These are phyloP conservation scores for Spatholobus suberectus DNA, from an alignment of 306 rosid genomes.

Conservation along the genomic window DNA sequence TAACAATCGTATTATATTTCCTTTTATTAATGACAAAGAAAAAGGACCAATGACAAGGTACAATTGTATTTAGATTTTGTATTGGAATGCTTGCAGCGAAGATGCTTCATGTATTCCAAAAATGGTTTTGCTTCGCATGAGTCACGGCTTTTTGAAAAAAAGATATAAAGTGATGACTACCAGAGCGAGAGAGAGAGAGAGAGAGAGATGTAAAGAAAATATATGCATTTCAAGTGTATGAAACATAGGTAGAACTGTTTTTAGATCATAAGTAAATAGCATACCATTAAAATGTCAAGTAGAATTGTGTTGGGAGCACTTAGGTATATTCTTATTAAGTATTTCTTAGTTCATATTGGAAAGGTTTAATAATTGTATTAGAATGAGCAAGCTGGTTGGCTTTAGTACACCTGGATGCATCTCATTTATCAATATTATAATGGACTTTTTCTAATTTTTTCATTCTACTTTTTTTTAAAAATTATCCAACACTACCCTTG, in stretches of 20 bases:
- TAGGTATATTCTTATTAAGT: too few relatives aligned
- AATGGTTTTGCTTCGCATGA: conserved; percentile 3
- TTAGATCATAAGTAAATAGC: too few relatives aligned
- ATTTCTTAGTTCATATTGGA: too few relatives aligned
- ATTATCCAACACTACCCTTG: too few relatives aligned
- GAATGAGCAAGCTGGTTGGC: too few relatives aligned
- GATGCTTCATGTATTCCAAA: conserved; percentile 56
- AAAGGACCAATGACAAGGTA: conserved; percentile 36
- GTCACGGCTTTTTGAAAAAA: conserved; percentile 17
- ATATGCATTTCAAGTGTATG: neutral
- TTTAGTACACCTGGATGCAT: too few relatives aligned
- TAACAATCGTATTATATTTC: conserved; percentile 14
- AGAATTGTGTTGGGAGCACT: too few relatives aligned
- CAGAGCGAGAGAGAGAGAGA: conserved; percentile 21
- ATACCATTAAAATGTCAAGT: too few relatives aligned
- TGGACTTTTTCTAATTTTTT: too few relatives aligned
- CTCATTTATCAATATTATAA: too few relatives aligned
- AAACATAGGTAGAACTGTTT: neutral
- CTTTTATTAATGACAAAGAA: neutral
- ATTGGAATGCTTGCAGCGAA: conserved; percentile 48
- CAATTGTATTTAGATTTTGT: conserved; percentile 53
- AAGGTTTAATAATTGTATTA: too few relatives aligned
- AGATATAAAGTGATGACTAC: conserved; percentile 31
- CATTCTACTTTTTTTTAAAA: too few relatives aligned
- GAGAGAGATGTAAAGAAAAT: neutral